These are phyloP conservation scores for Leccinum subrobustum DNA, from an alignment of 1,284 basidiomycete species.

Conservation along the genomic window DNA sequence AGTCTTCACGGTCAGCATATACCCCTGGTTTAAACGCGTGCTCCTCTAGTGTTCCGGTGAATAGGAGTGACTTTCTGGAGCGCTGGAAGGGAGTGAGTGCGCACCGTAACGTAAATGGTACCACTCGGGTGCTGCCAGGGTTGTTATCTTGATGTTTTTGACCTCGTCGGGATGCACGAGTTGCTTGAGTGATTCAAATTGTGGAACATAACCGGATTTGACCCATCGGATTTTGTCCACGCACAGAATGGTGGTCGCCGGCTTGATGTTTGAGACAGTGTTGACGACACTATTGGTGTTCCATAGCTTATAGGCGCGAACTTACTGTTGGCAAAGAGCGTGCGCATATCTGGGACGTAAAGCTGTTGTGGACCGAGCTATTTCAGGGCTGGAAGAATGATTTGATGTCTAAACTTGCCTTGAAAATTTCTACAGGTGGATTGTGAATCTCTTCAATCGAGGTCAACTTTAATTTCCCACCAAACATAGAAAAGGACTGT, in stretches of 20 bases:
- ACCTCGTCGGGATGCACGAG: neutral
- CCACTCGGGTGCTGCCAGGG: neutral
- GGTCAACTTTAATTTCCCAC: conserved; percentile 1
- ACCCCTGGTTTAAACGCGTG: conserved; percentile 14
- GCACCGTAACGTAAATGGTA: too few species aligned
- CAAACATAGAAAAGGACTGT: neutral
- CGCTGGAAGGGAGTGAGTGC: too few species aligned
- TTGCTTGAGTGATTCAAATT: neutral
- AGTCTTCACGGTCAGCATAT: conserved; percentile 47
- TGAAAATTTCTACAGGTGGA: conserved; percentile 27
- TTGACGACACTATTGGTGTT: neutral
- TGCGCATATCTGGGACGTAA: neutral
- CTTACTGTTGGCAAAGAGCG: neutral
- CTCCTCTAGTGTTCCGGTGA: conserved; percentile 14
- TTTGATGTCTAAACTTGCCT: conserved; percentile 7
- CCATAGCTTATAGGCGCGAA: neutral
- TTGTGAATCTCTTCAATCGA: conserved; percentile 1
- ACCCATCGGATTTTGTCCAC: neutral
- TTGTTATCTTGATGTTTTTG: neutral
- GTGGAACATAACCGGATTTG: neutral
- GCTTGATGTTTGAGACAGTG: neutral
- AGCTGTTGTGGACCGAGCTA: neutral
- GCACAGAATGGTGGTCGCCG: neutral
- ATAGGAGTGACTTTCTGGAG: too few species aligned
- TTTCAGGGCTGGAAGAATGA: neutral